Conservation (phyloP, 768 basidiomycete species). For the Lanmaoa rubissima region DNA sequence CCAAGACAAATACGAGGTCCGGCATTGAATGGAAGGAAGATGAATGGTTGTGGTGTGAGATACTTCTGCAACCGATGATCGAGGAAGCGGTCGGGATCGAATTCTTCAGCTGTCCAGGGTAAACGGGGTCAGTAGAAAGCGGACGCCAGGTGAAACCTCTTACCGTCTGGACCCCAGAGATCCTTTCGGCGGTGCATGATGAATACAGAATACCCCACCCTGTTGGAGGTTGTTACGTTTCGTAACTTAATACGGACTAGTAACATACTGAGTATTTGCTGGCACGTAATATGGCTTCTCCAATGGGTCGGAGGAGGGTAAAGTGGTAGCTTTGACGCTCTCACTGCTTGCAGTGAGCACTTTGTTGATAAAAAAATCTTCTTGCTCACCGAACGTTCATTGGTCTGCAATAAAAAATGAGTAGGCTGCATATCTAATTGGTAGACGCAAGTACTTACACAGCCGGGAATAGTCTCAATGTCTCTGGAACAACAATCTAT, state of each 20-base stretch:
- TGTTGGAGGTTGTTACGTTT: slow-evolving; percentile 13
- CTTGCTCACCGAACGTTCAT: slow-evolving; percentile 45
- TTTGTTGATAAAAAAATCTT: neutral
- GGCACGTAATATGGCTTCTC: slow-evolving; percentile 30
- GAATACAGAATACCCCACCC: slow-evolving; percentile 53
- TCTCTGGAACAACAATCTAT: slow-evolving; percentile 35
- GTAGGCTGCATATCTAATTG: neutral
- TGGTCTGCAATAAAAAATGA: slow-evolving; percentile 30
- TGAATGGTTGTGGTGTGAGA: slow-evolving; percentile 61
- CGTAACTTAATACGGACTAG: neutral
- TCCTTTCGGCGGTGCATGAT: slow-evolving; percentile 65
- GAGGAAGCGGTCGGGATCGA: slow-evolving; percentile 71
- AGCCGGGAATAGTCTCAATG: slow-evolving; percentile 53
- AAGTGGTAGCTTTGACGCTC: slow-evolving; percentile 46
- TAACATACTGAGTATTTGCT: slow-evolving; percentile 40
- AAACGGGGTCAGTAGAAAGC: neutral
- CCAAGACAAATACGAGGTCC: slow-evolving; percentile 58
- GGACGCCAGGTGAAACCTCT: neutral
- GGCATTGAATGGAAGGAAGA: slow-evolving; percentile 67
- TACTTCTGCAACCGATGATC: slow-evolving; percentile 63
- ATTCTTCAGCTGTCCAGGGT: slow-evolving; percentile 48
- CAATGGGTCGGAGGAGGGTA: slow-evolving; percentile 32
- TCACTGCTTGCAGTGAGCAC: slow-evolving; percentile 33
- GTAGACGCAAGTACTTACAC: slow-evolving; percentile 30
- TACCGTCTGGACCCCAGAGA: slow-evolving; percentile 73